Base-by-base conservation (phyloP, 2,329 filamentous ascomycete genomes). In the Amphichorda felina region DNA sequence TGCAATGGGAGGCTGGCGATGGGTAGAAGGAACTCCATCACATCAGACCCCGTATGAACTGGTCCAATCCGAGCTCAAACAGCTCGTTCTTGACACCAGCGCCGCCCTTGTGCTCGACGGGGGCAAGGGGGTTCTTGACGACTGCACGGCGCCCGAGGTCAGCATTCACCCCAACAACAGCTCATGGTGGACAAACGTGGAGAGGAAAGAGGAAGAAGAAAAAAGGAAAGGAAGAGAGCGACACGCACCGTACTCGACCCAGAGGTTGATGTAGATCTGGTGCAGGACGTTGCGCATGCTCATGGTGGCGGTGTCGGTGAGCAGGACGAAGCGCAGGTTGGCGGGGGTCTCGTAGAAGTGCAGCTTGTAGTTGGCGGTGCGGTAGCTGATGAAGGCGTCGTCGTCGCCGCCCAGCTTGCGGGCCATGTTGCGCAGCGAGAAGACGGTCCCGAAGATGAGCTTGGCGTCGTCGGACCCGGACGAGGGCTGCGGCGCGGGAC, bases 271-370 rank as follows among this genome's bases (percentile, higher is more conserved):
- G 59, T 95, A 98, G 43, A 98, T 95, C 69, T 98, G 91, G 56
- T 98, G 88, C 50, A 98, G 63, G 16, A 94, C 89, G 48, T 93
- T 86, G 30, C 88, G 76, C 76, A 98, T 89, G 59, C 87, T 95
- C 45, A 82, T 74, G 39, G 85, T 83, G 45, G 77, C 82, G 26
- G 83, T 84, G 61, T 96, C 91, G 17, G 91, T 96, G 53, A 96
- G 70, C 79, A 98, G 85, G 53, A 95, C 87, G 54, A 96, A 93
- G 54, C 94, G 93, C 59, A 94, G 79, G 56, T 85, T 93, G 35
- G 87, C 91, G 1, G 88, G 87, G 10, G 91, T 96, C 68, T 98
- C 91, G 70, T 95, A 98, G 67, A 94, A 98, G 64, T 98, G 91
- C 49, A 98, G 74, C 64, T 95, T 95, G 70, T 98, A 98, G 60